These are phyloP conservation scores for Aciculoconidium aculeatum DNA, from an alignment of 805 yeast species.

Conservation along the genomic window DNA sequence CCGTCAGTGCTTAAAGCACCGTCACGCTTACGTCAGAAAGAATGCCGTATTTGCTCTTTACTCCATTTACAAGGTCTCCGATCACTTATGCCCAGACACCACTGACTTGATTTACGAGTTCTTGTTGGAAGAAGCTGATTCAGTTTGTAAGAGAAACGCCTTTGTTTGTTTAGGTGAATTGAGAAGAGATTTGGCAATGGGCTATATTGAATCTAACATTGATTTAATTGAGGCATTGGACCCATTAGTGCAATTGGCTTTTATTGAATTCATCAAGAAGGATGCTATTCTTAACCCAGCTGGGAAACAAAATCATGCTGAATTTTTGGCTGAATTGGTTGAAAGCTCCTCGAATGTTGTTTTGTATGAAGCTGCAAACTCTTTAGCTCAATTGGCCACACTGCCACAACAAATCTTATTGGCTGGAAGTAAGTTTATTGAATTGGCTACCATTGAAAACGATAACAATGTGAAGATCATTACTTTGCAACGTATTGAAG, in stretches of 20 bases:
- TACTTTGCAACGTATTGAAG: constrained; percentile 79
- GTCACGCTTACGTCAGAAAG: constrained; percentile 97
- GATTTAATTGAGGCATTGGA: constrained; percentile 60
- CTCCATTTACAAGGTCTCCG: constrained; percentile 76
- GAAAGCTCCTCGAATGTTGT: constrained; percentile 70
- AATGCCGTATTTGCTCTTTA: constrained; percentile 90
- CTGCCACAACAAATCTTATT: constrained; percentile 61
- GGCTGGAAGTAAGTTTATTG: constrained; percentile 83
- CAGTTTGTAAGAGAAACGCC: constrained; percentile 93
- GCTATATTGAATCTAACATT: constrained; percentile 69
- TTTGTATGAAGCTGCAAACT: constrained; percentile 85
- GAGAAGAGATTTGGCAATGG: constrained; percentile 79
- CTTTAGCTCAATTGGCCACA: constrained; percentile 58
- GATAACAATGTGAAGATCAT: constrained; percentile 93
- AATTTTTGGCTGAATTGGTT: constrained; percentile 65
- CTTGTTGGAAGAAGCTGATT: constrained; percentile 78
- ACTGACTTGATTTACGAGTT: constrained; percentile 72
- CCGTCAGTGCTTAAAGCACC: constrained; percentile 85
- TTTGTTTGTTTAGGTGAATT: constrained; percentile 80
- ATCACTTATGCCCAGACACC: constrained; percentile 93
- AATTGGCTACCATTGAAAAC: constrained; percentile 85
- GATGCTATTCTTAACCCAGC: constrained; percentile 65
- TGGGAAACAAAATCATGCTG: constrained; percentile 65
- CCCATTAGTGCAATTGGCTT: constrained; percentile 79
- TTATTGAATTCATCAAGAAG: constrained; percentile 84